Conservation (phyloP, 2,329 filamentous ascomycete genomes). For the Penicillium hesseltinei region DNA sequence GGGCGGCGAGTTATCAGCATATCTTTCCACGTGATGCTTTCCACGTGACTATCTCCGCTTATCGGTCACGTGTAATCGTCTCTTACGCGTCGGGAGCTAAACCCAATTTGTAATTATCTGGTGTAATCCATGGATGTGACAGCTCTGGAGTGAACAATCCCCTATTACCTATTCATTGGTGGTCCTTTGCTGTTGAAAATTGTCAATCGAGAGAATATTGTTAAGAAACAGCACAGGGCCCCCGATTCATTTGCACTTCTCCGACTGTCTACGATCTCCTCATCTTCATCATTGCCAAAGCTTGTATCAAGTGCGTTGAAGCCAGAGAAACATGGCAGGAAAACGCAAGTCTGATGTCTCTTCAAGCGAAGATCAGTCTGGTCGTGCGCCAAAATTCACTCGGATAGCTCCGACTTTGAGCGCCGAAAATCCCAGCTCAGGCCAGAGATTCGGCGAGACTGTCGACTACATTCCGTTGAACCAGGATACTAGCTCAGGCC, state of each 20-base stretch:
- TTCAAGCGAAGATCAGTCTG: neutral
- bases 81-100: no score
- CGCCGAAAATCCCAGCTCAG: conserved; percentile 12
- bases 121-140: neutral
- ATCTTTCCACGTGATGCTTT: neutral
- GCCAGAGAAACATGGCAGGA: neutral
- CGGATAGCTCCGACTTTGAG: neutral
- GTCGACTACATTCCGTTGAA: neutral
- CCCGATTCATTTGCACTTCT: neutral
- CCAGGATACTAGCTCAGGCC: conserved; percentile 9
- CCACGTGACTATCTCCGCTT: neutral
- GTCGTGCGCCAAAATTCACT: neutral
- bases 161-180: neutral
- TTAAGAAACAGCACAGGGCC: no score
- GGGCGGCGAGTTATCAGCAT: neutral
- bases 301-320: neutral
- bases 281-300: neutral
- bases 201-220: no score
- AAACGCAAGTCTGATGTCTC: conserved; percentile 1
- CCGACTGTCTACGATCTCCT: neutral
- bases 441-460: conserved; percentile 30
- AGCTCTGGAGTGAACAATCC: neutral
- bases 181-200: neutral
- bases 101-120: no score
- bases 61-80: no score